Conservation (phyloP, 2,329 filamentous ascomycete species). For the Fusarium foetens region DNA sequence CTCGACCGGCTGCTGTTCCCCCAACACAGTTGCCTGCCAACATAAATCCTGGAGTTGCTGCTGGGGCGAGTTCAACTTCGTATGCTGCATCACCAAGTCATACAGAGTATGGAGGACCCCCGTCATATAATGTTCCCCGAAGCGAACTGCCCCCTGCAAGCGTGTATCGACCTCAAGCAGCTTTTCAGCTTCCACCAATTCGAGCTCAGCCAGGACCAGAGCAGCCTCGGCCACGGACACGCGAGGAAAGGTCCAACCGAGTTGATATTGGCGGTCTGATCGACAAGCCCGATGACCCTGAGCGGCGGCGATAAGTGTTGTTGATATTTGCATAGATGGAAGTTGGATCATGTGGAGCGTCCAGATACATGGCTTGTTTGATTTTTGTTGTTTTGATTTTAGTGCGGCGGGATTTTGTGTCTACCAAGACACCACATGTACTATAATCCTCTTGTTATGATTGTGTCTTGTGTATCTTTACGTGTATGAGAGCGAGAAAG, state of each 20-base stretch:
- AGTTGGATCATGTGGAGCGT: neutral
- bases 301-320: slow-evolving; percentile 42
- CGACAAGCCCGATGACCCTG: slow-evolving; percentile 61
- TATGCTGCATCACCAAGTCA: slow-evolving; percentile 59
- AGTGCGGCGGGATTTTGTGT: slow-evolving; percentile 9
- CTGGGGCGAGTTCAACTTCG: slow-evolving; percentile 19
- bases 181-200: slow-evolving; percentile 62
- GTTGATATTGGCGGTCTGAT: slow-evolving; percentile 72
- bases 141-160: slow-evolving; percentile 58
- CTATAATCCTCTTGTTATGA: slow-evolving; percentile 16
- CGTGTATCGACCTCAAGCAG: slow-evolving; percentile 47
- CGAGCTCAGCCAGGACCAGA: slow-evolving; percentile 53
- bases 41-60: slow-evolving; percentile 37
- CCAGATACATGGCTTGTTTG: slow-evolving; percentile 17
- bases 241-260: slow-evolving; percentile 63
- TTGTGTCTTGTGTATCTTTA: slow-evolving; percentile 14
- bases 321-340: slow-evolving; percentile 33
- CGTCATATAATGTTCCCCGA: slow-evolving; percentile 64
- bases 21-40: slow-evolving; percentile 49
- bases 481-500: slow-evolving; percentile 16
- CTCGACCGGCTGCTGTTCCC: slow-evolving; percentile 39
- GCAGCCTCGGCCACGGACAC: slow-evolving; percentile 39
- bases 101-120: slow-evolving; percentile 57
- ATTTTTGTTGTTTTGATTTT: slow-evolving; percentile 29
- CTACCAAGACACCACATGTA: slow-evolving; percentile 11